phyloP scores from a whole-genome alignment of 176 grass and related monocot species.

The Aegilops tauschii region DNA sequence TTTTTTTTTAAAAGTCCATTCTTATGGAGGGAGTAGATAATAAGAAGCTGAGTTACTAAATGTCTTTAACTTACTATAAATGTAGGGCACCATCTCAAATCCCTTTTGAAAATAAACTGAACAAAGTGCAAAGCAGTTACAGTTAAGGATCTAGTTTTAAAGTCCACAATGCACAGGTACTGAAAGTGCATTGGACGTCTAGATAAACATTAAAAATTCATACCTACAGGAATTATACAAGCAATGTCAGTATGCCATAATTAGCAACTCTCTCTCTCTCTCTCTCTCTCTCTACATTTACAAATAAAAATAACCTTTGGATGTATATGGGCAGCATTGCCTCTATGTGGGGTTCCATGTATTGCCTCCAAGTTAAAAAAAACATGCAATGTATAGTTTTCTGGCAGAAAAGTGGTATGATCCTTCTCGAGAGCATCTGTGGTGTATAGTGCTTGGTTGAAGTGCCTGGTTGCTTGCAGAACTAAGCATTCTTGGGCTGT shows the following conservation, averaged over 20 bases:
- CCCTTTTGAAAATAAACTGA: neutral
- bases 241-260: neutral
- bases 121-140: neutral
- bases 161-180: neutral
- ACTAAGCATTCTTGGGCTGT: too few relatives aligned
- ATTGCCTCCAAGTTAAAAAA: too few relatives aligned
- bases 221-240: neutral
- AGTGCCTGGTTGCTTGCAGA: too few relatives aligned
- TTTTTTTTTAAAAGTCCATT: too few relatives aligned
- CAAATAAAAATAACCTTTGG: too few relatives aligned
- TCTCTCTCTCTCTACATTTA: neutral
- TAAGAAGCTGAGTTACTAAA: neutral
- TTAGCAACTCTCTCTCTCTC: neutral
- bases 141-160: neutral
- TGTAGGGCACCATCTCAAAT: neutral
- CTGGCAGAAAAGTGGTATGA: too few relatives aligned
- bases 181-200: neutral
- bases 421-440: too few relatives aligned
- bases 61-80: neutral
- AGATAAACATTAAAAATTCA: neutral
- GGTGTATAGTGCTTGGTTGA: too few relatives aligned
- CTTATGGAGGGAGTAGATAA: too few relatives aligned
- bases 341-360: too few relatives aligned
- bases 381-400: too few relatives aligned
- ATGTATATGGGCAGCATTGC: too few relatives aligned